Evolutionary conservation across 371 early-diverging fungal species (phyloP), one percentile per base, ranked within the genome.

Genomic region (Lichtheimia ornata): DNA sequence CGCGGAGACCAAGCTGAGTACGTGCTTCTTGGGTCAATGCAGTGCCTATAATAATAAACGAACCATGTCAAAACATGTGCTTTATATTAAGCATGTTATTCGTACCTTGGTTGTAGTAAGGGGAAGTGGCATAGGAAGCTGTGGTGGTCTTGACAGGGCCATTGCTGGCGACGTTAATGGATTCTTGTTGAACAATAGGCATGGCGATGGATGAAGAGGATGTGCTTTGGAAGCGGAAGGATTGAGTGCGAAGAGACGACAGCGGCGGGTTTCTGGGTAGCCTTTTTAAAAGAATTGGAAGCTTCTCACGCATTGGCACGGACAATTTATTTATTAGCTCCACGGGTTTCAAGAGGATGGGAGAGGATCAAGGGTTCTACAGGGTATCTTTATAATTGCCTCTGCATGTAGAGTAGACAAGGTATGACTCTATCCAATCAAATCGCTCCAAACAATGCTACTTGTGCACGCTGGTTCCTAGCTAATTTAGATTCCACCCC

Each of bases 1-100:
- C 95, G 17, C 71, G 66, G 27, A 92, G 71, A 41, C 76, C 73
- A 27, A 89, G 50, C 5, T 44, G 49, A 15, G 25, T n/a, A 15
- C 66, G 50, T 15, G 62, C 27, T 4, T 53, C 50, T 5, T 25
- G 35, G 13, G 53, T 40, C 50, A 66, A 51, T 9, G 59, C 50
- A 15, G 66, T 62, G 28, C 66, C 66, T 66, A 35, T 22, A 22
- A 53, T 53, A 12, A 27, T 11, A 55, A 55, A 55, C 12, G 41
- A 13, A 55, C 11, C 41, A 18, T 14, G 15, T 40, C 18, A 35
- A 41, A 54, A 18, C 12, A 56, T 14, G 22, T 15, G 41, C 20
- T 15, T 2, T n/a, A 18, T 4, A 22, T 13, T 44, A 22, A 51
- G 18, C 28, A 35, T 18, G 6, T 6, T n/a, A 2, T 30, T 28